phyloP scores from a whole-genome alignment of 1,139 yeast genomes.

The Suzukiozyma palmioleophila region DNA sequence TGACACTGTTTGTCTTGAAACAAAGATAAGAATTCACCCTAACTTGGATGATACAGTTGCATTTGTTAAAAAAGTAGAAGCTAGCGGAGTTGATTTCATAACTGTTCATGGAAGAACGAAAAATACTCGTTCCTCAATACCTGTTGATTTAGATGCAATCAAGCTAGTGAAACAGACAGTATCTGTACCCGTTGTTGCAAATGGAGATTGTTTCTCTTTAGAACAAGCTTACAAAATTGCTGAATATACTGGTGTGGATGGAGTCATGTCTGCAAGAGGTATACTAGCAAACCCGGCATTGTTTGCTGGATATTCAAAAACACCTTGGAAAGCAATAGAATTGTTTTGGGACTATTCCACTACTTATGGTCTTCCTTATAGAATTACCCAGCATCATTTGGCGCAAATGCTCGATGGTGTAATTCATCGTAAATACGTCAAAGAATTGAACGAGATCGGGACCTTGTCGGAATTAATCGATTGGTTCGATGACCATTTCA shows the following conservation, averaged over 20 bases:
- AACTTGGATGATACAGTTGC: constrained; percentile 67
- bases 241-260: constrained; percentile 71
- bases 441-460: constrained; percentile 60
- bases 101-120: constrained; percentile 93
- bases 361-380: constrained; percentile 78
- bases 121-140: constrained; percentile 76
- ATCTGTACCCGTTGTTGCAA: constrained; percentile 81
- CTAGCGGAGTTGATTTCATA: constrained; percentile 87
- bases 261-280: constrained; percentile 96
- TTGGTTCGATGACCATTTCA: constrained; percentile 74
- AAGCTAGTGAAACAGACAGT: constrained; percentile 57
- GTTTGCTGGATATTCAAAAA: constrained; percentile 63
- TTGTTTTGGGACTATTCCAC: constrained; percentile 74
- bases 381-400: constrained; percentile 81
- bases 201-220: constrained; percentile 82
- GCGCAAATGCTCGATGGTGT: constrained; percentile 76
- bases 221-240: constrained; percentile 62
- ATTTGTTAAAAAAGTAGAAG: constrained; percentile 71
- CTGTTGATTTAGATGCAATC: constrained; percentile 82
- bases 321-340: constrained; percentile 93
- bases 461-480: constrained; percentile 64
- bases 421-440: constrained; percentile 50
- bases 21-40: constrained; percentile 83
- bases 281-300: constrained; percentile 80
- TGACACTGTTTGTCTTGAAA: constrained; percentile 67